Evolutionary conservation across 2,329 filamentous ascomycete species (phyloP).

Genomic region (Fusarium pininemorale): DNA sequence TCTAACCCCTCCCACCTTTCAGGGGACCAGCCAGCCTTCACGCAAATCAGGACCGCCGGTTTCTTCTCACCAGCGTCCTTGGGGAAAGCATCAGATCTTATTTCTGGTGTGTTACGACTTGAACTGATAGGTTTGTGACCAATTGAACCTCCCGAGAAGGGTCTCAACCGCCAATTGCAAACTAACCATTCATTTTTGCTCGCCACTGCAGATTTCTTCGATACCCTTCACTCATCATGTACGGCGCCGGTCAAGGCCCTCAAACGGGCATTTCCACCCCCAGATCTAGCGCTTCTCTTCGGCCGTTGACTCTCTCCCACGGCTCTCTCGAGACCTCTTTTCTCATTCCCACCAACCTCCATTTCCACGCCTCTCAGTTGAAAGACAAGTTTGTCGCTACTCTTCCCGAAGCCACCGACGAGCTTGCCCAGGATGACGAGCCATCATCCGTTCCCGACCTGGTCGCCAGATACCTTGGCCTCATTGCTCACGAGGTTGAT

Average conservation of each 20-base stretch:
- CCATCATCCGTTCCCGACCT: slow-evolving; percentile 95
- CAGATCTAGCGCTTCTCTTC: slow-evolving; percentile 89
- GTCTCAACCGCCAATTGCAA: not conserved
- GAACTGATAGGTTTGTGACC: slow-evolving; percentile 47
- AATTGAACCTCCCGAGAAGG: not conserved
- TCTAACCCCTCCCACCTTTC: slow-evolving; percentile 39
- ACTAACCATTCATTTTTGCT: slow-evolving; percentile 30
- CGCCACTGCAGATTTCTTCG: slow-evolving; percentile 45
- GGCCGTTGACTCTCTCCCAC: slow-evolving; percentile 89
- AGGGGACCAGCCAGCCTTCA: slow-evolving; percentile 43
- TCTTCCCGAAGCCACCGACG: slow-evolving; percentile 91
- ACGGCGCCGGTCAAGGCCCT: slow-evolving; percentile 82
- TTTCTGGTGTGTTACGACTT: slow-evolving; percentile 40
- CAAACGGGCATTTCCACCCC: slow-evolving; percentile 98
- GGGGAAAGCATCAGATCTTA: slow-evolving; percentile 40
- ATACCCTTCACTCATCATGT: slow-evolving; percentile 73
- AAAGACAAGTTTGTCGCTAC: slow-evolving; percentile 89
- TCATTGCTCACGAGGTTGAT: slow-evolving; percentile 87
- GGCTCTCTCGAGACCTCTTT: slow-evolving; percentile 97
- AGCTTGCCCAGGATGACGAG: slow-evolving; percentile 97
- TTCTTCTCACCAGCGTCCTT: slow-evolving; percentile 41
- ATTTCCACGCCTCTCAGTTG: slow-evolving; percentile 95
- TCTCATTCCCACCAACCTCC: slow-evolving; percentile 91
- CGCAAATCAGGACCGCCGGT: slow-evolving; percentile 41
- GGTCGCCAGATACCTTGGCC: slow-evolving; percentile 92